A percentile compares a stretch with the other conserved stretches of the same genome.
phyloP scores from a whole-genome alignment of 352 stramenopile genomes.

The Pythium plurisporium region DNA sequence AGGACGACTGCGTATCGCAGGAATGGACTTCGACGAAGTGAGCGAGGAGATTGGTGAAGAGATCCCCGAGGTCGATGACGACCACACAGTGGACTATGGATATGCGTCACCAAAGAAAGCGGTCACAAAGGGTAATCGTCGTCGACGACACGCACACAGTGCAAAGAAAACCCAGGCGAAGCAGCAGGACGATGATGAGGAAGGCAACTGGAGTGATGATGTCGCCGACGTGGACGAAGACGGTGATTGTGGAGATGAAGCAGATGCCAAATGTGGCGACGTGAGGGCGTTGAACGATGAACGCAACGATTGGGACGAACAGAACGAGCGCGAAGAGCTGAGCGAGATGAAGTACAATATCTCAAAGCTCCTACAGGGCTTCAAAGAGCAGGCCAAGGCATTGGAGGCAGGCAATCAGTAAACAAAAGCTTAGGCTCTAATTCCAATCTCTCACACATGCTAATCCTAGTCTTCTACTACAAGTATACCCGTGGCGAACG shows the following conservation, averaged over 20 bases:
- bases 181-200: conserved; percentile 22
- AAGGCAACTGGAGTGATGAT: neutral
- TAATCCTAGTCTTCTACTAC: too few species aligned
- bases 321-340: conserved; percentile 54
- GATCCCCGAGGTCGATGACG: conserved; percentile 44
- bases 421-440: too few species aligned
- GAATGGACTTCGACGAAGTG: conserved; percentile 28
- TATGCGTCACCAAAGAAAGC: conserved; percentile 33
- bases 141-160: conserved; percentile 5
- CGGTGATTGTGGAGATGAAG: conserved; percentile 30
- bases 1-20: conserved; percentile 31
- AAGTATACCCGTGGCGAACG: too few species aligned
- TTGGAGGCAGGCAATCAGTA: conserved; percentile 29
- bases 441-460: too few species aligned
- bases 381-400: conserved; percentile 52
- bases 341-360: conserved; percentile 66
- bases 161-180: conserved; percentile 27
- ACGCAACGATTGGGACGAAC: conserved; percentile 46
- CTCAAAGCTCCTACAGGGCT: conserved; percentile 47
- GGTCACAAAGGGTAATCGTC: neutral
- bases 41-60: conserved; percentile 68
- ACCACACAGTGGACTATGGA: conserved; percentile 1
- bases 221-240: neutral
- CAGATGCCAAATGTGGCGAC: conserved; percentile 29
- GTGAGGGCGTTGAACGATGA: conserved; percentile 8